Evolutionary conservation across 352 stramenopile genomes (phyloP), one percentile per base, ranked within the genome.

Genomic region (Phytophthora tubulina): DNA sequence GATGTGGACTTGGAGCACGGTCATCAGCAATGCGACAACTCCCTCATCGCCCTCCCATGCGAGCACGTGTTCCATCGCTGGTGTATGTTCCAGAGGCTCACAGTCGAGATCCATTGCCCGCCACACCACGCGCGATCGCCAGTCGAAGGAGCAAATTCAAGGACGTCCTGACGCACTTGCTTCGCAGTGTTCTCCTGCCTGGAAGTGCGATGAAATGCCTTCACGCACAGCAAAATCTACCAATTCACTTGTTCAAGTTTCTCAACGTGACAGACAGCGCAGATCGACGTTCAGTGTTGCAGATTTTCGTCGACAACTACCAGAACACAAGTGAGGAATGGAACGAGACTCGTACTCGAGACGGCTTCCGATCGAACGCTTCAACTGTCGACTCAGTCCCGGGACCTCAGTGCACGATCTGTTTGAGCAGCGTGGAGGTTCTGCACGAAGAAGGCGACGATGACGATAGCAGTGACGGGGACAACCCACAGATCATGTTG

Each of bases 71-170:
- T 92, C 68, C 85, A 90, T 70, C 80, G 85, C 21, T 67, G 80
- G 51, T 92, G 85, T 63, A 69, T 90, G 33, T 90, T 86, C 45
- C 75, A 90, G 78, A 90, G 85, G 81, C 72, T 92, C 13, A 52
- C 85, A 15, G 81, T 86, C 62, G 67, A 90, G 57, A 84, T 84
- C 62, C 82, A 89, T 54, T 92, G 84, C 45, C 82, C 13, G 15
- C 13, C 17, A 21, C 15, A 6, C 15, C 15, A 46, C 13, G 13
- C 15, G 13, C 39, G 39, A 46, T 46, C 39, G 14, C 15, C 39
- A 46, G 39, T 46, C 13, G 39, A 46, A 46, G 8, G 39, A 17
- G 17, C 13, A 46, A 46, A 6, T 46, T 46, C 39, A 15, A 46
- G 39, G 11, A 21, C 14, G 39, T 46, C 13, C 8, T 46, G 39